Percentiles rank a stretch among this genome's conserved stretches.
These are phyloP conservation scores for Carallia brachiata DNA, from an alignment of 345 rosid species.

Conservation along the genomic window DNA sequence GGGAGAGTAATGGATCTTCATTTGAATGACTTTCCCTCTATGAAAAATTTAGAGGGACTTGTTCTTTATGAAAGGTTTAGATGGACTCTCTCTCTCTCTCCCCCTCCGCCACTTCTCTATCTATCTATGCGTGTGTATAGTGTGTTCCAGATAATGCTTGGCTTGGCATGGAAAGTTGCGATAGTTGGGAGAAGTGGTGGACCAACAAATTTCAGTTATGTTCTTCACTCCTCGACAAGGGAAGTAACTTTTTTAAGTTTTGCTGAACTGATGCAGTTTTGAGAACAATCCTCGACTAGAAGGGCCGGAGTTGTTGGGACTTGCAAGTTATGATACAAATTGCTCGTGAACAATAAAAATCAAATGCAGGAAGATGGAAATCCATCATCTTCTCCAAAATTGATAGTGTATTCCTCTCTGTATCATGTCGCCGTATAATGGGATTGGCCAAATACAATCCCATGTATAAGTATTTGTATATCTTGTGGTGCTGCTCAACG, in stretches of 20 bases:
- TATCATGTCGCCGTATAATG: conserved; percentile 23
- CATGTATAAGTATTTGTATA: conserved; percentile 34
- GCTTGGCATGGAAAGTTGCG: neutral
- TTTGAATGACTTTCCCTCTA: too few relatives aligned
- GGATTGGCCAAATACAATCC: conserved; percentile 26
- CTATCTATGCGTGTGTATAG: too few relatives aligned
- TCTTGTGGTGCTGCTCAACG: conserved; percentile 6
- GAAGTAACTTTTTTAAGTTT: conserved; percentile 6
- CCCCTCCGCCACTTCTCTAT: too few relatives aligned
- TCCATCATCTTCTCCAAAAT: neutral
- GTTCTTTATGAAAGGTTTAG: too few relatives aligned
- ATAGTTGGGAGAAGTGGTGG: neutral
- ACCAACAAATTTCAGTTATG: neutral
- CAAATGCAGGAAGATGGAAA: conserved; percentile 2
- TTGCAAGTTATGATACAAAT: conserved; percentile 84
- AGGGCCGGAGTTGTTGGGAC: conserved; percentile 90
- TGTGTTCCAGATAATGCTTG: too few relatives aligned
- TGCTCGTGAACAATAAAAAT: conserved; percentile 47
- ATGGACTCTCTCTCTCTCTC: too few relatives aligned
- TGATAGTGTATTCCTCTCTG: conserved; percentile 1
- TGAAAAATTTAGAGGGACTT: too few relatives aligned
- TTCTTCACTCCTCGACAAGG: neutral
- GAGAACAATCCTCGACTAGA: conserved; percentile 86
- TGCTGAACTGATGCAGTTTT: conserved; percentile 47
- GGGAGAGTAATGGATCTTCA: too few relatives aligned